Evolutionary conservation across 805 yeast genomes (phyloP).

Genomic region (Lachancea meyersii): DNA sequence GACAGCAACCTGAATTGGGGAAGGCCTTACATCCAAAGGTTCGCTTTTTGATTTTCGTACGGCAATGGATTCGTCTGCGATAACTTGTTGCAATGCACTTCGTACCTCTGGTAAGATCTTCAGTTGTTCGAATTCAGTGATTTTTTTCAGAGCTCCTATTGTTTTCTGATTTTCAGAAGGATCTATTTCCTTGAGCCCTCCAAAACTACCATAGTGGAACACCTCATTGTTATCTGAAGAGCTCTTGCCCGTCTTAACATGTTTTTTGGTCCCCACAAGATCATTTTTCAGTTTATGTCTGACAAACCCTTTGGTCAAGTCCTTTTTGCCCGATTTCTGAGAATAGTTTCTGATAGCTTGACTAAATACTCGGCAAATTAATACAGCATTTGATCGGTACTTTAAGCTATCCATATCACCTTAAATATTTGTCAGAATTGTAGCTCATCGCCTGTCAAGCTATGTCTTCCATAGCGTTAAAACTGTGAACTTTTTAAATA

Average conservation of each 20-base stretch:
- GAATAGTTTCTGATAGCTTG: not conserved
- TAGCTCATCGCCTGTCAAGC: slow-evolving; percentile 1
- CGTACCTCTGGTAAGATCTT: slow-evolving; percentile 64
- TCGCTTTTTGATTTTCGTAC: slow-evolving; percentile 5
- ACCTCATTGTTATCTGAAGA: not conserved
- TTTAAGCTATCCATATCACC: not conserved
- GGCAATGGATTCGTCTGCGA: slow-evolving; percentile 41
- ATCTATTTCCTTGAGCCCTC: slow-evolving; percentile 41
- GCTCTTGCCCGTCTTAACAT: not conserved
- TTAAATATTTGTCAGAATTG: not conserved
- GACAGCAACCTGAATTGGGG: slow-evolving; percentile 80
- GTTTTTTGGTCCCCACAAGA: not conserved
- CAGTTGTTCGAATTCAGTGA: slow-evolving; percentile 59
- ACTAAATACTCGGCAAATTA: not conserved
- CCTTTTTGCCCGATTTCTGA: not conserved
- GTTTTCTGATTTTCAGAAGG: slow-evolving; percentile 32
- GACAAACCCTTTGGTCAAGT: not conserved
- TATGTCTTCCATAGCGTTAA: not conserved
- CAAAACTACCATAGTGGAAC: slow-evolving; percentile 43
- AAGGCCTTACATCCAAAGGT: slow-evolving; percentile 38
- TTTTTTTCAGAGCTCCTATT: slow-evolving; percentile 42
- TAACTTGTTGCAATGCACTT: slow-evolving; percentile 48
- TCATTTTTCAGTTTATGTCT: slow-evolving; percentile 1
- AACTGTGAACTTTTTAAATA: not conserved
- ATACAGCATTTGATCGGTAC: not conserved